phyloP scores from a whole-genome alignment of 2,329 filamentous ascomycete species.

The Pestalotiopsis sp. region DNA sequence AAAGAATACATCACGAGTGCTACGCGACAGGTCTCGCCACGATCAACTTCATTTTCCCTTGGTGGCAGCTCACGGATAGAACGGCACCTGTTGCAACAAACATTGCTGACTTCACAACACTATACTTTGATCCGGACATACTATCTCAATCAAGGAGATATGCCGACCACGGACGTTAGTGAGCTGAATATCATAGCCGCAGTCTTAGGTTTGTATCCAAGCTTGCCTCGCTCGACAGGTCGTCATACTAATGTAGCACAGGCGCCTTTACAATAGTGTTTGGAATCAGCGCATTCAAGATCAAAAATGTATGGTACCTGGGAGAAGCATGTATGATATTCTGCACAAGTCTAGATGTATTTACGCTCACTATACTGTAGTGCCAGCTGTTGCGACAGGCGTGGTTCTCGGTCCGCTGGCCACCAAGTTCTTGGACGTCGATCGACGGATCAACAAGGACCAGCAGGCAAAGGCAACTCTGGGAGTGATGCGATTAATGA shows the following conservation, averaged over 20 bases:
- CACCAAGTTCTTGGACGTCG: slow-evolving; percentile 52
- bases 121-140: background rate
- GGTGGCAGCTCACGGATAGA: background rate
- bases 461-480: slow-evolving; percentile 44
- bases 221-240: background rate
- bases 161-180: slow-evolving; percentile 51
- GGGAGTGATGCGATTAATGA: slow-evolving; percentile 60
- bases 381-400: slow-evolving; percentile 57
- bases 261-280: slow-evolving; percentile 51
- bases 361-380: slow-evolving; percentile 30
- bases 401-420: slow-evolving; percentile 56
- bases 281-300: slow-evolving; percentile 53
- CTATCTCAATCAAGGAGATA: slow-evolving; percentile 19
- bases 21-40: no score
- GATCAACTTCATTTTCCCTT: background rate
- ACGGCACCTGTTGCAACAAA: background rate
- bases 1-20: no score
- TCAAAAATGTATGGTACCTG: slow-evolving; percentile 56
- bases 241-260: slow-evolving; percentile 18
- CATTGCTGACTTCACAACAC: background rate
- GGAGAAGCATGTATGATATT: slow-evolving; percentile 52
- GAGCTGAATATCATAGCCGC: slow-evolving; percentile 56
- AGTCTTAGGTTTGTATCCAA: slow-evolving; percentile 41
- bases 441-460: slow-evolving; percentile 39
- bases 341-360: background rate